These are phyloP conservation scores for Eucalyptus pumila DNA, from an alignment of 345 rosid species.

Conservation along the genomic window DNA sequence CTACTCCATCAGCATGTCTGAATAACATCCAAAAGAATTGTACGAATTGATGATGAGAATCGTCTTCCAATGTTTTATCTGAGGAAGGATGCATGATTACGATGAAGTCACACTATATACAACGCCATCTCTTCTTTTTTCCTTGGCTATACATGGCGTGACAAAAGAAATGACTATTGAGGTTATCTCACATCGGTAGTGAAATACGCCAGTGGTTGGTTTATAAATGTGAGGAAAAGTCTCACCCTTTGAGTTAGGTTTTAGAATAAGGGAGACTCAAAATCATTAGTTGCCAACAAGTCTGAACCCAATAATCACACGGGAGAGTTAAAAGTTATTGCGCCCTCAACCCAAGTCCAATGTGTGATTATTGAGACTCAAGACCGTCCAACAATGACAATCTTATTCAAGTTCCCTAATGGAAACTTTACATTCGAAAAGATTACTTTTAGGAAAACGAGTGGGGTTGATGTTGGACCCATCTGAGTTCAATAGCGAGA, in stretches of 20 bases:
- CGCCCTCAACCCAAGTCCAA: no score
- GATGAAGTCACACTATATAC: neutral
- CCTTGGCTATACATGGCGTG: neutral
- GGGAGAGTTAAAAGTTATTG: no score
- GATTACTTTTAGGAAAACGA: neutral
- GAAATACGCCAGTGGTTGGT: accelerated
- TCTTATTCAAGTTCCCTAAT: neutral
- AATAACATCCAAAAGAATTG: neutral
- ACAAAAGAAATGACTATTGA: neutral
- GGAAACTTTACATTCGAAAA: neutral
- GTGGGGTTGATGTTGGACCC: neutral
- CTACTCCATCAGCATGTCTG: neutral
- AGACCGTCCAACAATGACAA: neutral
- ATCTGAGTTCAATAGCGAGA: neutral
- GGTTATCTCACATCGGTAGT: no score
- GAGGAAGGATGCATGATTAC: neutral
- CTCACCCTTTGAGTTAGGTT: no score
- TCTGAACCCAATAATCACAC: no score
- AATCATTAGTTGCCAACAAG: accelerated
- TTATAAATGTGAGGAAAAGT: no score
- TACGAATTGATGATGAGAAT: neutral
- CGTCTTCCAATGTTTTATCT: neutral
- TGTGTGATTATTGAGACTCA: no score
- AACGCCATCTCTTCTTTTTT: neutral
- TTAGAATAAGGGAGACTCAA: no score